These are phyloP conservation scores for Colletotrichum magnum DNA, from an alignment of 2,329 filamentous ascomycete species.

Conservation along the genomic window DNA sequence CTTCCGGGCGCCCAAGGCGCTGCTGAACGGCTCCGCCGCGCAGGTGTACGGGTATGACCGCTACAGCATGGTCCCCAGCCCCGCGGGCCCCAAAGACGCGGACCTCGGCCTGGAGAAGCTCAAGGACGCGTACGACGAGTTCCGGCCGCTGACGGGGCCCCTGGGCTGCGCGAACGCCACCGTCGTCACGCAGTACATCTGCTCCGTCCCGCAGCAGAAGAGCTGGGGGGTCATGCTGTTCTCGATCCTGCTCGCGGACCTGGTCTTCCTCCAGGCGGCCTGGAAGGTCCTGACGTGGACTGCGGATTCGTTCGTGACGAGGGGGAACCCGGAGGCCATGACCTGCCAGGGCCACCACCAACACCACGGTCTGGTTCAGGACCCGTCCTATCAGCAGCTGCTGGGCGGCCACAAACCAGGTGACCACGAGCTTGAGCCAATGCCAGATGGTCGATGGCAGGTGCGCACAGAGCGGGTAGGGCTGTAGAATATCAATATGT, in stretches of 20 bases:
- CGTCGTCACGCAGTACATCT: constrained; percentile 2
- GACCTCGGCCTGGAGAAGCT: neutral
- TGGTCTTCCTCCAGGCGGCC: constrained; percentile 10
- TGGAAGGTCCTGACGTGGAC: neutral
- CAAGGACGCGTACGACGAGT: neutral
- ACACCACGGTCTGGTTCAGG: no score
- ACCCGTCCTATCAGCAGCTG: no score
- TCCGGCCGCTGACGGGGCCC: neutral
- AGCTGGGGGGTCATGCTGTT: neutral
- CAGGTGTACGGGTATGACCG: neutral
- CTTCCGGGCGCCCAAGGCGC: neutral
- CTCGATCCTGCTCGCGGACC: neutral
- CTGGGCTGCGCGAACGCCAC: neutral
- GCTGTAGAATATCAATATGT: no score
- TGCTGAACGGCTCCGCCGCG: neutral
- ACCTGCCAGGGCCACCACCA: neutral
- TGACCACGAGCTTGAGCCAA: no score
- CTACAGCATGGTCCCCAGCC: neutral
- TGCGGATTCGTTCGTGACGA: neutral
- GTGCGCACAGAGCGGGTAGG: no score
- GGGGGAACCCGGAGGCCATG: neutral
- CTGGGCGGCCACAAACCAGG: no score
- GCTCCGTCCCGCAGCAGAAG: constrained; percentile 9
- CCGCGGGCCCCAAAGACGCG: neutral
- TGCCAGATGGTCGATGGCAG: no score